Evolutionary conservation across 805 yeast species (phyloP), one percentile per base, ranked within the genome.

Genomic region (Starmerella stigmatis): DNA sequence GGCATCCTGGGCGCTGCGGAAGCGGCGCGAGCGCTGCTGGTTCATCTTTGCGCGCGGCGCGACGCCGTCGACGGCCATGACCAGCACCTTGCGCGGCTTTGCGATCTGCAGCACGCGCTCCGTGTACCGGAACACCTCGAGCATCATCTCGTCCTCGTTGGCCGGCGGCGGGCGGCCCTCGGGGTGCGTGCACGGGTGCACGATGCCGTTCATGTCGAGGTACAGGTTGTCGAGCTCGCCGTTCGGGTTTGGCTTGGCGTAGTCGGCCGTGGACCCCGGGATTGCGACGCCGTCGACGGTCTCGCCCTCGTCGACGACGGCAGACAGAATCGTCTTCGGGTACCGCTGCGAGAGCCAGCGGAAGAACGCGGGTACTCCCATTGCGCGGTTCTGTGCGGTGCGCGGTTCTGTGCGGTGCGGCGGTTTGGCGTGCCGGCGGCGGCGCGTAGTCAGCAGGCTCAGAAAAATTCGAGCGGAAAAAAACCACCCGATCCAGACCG

Each of bases 1-100:
- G 3, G 96, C 95, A 55, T 89, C 97, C 60, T 79, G 78, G 0
- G 96, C 96, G 12, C 94, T 76, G 56, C 96, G 72, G 64, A 88
- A 88, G 60, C 97, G 75, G 68, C 97, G 78, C 2, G 95, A 79
- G 54, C 97, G 73, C 65, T 88, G 97, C 65, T 88, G 97, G 62
- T 89, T 88, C 96, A 88, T 88, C 63, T 88, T 88, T 22, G 96
- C 97, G 59, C 97, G 73, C 19, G 98, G 98, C 2, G 98, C 98
- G 27, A 92, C 99, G 45, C 99, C 99, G 68, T 92, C 99, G 27
- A 92, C 94, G 2, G 98, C 97, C 62, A 92, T 86, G 79, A 85
- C 76, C 46, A 92, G 70, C 29, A 92, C 77, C 61, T 92, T 88
- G 47, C 97, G 70, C 2, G 99, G 99, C 39, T 96, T 72, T 0